These are phyloP conservation scores for Diphasiastrum complanatum DNA, from an alignment of 83 land plant species.

Conservation along the genomic window DNA sequence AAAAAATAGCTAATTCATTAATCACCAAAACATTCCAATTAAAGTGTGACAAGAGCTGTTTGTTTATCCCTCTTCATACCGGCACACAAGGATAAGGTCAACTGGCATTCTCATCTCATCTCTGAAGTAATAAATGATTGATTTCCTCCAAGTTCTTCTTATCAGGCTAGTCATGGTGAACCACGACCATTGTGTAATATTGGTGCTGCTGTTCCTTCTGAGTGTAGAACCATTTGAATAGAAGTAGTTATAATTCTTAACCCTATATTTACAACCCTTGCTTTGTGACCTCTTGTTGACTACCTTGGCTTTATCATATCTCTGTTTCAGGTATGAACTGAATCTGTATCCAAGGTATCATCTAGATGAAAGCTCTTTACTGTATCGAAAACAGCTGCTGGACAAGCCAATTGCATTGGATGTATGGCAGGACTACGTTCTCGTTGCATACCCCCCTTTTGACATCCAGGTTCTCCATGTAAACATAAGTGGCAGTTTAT, in stretches of 20 bases:
- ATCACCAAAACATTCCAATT: no score
- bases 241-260: no score
- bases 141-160: neutral
- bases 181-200: no score
- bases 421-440: constrained; percentile 83
- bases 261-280: no score
- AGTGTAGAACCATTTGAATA: no score
- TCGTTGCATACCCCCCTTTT: constrained; percentile 93
- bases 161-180: no score
- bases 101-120: no score
- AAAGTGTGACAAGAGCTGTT: no score
- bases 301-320: neutral
- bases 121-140: neutral
- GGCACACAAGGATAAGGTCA: no score
- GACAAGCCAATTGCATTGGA: constrained; percentile 95
- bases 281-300: neutral
- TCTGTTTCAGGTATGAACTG: constrained; percentile 73
- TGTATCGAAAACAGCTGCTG: constrained; percentile 63
- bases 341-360: constrained; percentile 93
- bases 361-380: constrained; percentile 89
- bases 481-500: constrained; percentile 62
- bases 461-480: constrained; percentile 90
- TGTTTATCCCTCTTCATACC: no score
- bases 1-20: no score
- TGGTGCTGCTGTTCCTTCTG: no score